Conservation (phyloP, 805 yeast species). For the Tetrapisispora taiwanensis region DNA sequence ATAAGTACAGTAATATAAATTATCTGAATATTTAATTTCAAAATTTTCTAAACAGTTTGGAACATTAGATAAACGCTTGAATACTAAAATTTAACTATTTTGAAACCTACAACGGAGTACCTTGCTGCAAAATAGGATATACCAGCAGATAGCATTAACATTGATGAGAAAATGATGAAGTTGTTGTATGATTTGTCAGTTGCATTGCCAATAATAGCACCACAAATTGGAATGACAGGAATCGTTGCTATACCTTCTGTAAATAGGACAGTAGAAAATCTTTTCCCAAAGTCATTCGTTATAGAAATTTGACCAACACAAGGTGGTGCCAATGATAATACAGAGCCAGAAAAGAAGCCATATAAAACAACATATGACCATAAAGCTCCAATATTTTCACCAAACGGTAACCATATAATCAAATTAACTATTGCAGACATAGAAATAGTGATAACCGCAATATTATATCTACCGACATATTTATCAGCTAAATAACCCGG, state of each 20-base stretch:
- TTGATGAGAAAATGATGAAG: slow-evolving; percentile 37
- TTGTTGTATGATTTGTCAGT: slow-evolving; percentile 30
- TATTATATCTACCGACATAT: slow-evolving; percentile 43
- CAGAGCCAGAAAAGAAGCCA: slow-evolving; percentile 49
- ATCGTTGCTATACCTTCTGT: slow-evolving; percentile 43
- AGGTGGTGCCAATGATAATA: slow-evolving; percentile 48
- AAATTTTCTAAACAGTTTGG: too few relatives aligned
- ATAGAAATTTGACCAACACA: slow-evolving; percentile 51
- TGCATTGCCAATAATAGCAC: slow-evolving; percentile 35
- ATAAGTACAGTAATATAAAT: too few relatives aligned
- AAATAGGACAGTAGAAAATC: slow-evolving; percentile 49
- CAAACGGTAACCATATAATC: slow-evolving; percentile 38
- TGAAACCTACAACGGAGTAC: slow-evolving; percentile 35
- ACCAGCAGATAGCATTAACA: slow-evolving; percentile 31
- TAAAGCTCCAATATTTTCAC: slow-evolving; percentile 26
- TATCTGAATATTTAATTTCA: too few relatives aligned
- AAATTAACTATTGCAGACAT: slow-evolving; percentile 30
- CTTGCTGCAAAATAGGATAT: slow-evolving; percentile 34
- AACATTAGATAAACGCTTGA: too few relatives aligned
- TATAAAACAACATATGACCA: slow-evolving; percentile 40
- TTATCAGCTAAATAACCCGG: slow-evolving; percentile 38
- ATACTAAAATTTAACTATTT: slow-evolving; percentile 27
- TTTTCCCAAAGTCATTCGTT: slow-evolving; percentile 43
- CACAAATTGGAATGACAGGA: slow-evolving; percentile 41
- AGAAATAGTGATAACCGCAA: slow-evolving; percentile 32